Base-by-base conservation (phyloP, 768 basidiomycete species). In the Fibroporia radiculosa region DNA sequence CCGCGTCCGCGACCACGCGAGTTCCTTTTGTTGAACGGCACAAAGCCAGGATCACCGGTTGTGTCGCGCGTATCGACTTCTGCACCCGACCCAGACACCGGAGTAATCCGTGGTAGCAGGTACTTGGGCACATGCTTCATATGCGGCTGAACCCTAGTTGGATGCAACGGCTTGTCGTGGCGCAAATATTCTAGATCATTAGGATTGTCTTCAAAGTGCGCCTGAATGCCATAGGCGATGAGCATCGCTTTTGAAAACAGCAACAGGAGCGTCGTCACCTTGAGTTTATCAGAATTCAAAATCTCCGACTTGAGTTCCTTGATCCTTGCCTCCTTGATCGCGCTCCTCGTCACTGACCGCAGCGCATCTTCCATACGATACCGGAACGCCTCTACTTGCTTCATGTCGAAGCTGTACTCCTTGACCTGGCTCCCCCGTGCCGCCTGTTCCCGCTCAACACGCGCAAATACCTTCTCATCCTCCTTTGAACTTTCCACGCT, bases 311-410 rank as follows among this genome's bases (percentile, higher is more conserved):
- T 93, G 55, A 98, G 66, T 63, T 98, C 95, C 63, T 93, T 95
- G 36, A 96, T 72, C 54, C 93, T 71, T 1, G 96, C 96, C 63
- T 99, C 95, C 52, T 82, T 77, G 49, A 98, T 80, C 6, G 84
- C 80, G 45, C 78, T 82, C 53, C 82, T 75, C 44, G 96, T 98
- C 8, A 96, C 93, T 36, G 83, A 77, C 51, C 90, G 73, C 55
- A 98, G 60, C 1, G 91, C 96, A 58, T 98, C 96, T 59, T 95
- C 90, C 95, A 97, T 97, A 38, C 96, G 76, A 66, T 99, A 99
- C 58, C 93, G 71, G 68, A 99, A 99, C 18, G 90, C 92, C 56
- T 99, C 93, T 16, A 98, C 91, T 70, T 96, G 86, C 60, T 82
- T 88, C 83, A 86, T 86, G 48, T 96, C 93, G 56, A 97, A 97